Percentiles rank a stretch among this genome's conserved stretches.
These are phyloP conservation scores for Pisolithus microcarpus DNA, from an alignment of 768 basidiomycete genomes.

Conservation along the genomic window DNA sequence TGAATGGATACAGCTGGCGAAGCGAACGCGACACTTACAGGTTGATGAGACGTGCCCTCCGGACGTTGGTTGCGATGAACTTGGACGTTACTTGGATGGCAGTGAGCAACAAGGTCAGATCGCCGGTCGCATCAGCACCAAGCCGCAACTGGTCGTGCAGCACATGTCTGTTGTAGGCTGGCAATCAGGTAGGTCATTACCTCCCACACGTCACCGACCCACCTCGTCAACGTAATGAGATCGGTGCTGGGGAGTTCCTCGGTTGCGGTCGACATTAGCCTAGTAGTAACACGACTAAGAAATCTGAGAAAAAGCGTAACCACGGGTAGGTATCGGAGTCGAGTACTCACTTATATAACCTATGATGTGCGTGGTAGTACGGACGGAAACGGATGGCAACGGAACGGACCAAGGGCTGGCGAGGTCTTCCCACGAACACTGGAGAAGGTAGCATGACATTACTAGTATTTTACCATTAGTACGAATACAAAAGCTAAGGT, in stretches of 20 bases:
- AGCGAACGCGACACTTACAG: conserved; percentile 49
- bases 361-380: not conserved
- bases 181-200: not conserved
- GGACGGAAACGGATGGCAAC: conserved; percentile 17
- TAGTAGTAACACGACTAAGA: not conserved
- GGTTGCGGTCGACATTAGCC: conserved; percentile 18
- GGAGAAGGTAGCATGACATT: conserved; percentile 7
- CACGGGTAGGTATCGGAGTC: not conserved
- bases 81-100: conserved; percentile 95
- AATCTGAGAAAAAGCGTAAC: not conserved
- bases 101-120: conserved; percentile 88
- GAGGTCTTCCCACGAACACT: conserved; percentile 17
- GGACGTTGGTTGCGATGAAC: conserved; percentile 97
- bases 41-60: conserved; percentile 95
- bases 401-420: conserved; percentile 8
- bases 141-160: conserved; percentile 78
- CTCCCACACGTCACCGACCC: conserved; percentile 14
- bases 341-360: conserved; percentile 3
- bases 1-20: not conserved
- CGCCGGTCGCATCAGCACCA: conserved; percentile 81
- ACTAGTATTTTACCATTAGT: conserved; percentile 8
- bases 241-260: conserved; percentile 77
- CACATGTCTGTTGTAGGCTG: conserved; percentile 57
- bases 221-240: conserved; percentile 91
- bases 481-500: conserved; percentile 8